Base-by-base conservation (phyloP, 345 rosid species). In the Salix caprea region DNA sequence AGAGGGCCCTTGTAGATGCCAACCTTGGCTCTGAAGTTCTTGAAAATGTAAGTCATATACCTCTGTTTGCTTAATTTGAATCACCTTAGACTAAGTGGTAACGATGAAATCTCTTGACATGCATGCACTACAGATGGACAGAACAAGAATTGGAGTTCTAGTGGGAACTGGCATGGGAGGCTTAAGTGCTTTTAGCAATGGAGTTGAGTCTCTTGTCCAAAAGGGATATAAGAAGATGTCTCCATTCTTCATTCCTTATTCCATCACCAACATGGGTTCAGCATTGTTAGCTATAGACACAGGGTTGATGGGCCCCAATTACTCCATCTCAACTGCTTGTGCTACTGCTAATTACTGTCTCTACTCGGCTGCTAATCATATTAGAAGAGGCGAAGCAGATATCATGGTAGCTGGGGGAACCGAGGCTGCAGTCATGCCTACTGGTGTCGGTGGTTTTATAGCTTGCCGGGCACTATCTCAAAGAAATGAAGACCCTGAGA, bases 81-180 rank as follows among this genome's bases (percentile, higher is more conserved):
- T 10, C 66, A 12, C 40, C 2, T 64, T 50, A 68, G 62, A 75
- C 72, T 11, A 19, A 26, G 67, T 21, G 23, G n/a, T 67, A 58
- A 23, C 12, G 28, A 24, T 15, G 48, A 8, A 36, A 26, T 1
- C 30, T 19, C 2, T 44, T 3, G 42, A 1, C 65, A 9, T n/a
- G 3, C 21, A 24, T 42, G 72, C 3, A 19, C 21, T 62, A 21
- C 85, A 91, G 95, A 81, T 91, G 89, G 92, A 91, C 82, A 82
- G 42, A 73, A 82, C 88, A 18, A 83, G 82, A 76, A 82, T 83
- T 14, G 92, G 95, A 32, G 95, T 91, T 61, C 75, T 91, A 18
- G 88, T 91, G 14, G 95, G 95, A 32, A 73, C 92, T n/a, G 91
- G 91, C 23, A 85, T 91, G 88, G 92, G 95, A 80, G 95, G 95